These are phyloP conservation scores for Ochetophila trinervis DNA, from an alignment of 306 rosid species.

Conservation along the genomic window DNA sequence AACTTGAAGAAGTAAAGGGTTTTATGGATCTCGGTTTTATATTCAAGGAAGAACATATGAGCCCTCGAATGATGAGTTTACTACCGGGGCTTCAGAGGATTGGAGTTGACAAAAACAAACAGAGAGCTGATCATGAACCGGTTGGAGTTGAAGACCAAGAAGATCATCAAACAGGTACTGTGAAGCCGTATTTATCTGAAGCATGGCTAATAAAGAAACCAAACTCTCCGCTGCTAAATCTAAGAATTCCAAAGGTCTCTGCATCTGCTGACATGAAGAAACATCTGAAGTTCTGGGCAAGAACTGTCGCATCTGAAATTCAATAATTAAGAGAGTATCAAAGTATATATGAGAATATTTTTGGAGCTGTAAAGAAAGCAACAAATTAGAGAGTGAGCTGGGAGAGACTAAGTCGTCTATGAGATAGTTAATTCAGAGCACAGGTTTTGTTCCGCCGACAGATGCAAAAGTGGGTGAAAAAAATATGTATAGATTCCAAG, in stretches of 20 bases:
- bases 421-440: too few relatives aligned
- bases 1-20: conserved; percentile 83
- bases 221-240: conserved; percentile 55
- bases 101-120: conserved; percentile 10
- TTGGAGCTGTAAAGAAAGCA: too few relatives aligned
- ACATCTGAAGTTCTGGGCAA: conserved; percentile 68
- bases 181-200: conserved; percentile 81
- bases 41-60: conserved; percentile 53
- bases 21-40: conserved; percentile 79
- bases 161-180: conserved; percentile 18
- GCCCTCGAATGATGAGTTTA: conserved; percentile 58
- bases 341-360: background rate
- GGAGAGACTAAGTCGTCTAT: too few relatives aligned
- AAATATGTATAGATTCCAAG: too few relatives aligned
- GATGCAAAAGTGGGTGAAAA: too few relatives aligned
- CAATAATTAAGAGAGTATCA: conserved; percentile 6
- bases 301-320: conserved; percentile 68
- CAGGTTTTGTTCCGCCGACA: too few relatives aligned
- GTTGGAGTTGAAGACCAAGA: background rate
- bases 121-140: conserved; percentile 7
- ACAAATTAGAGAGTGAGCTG: too few relatives aligned
- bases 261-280: conserved; percentile 70
- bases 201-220: conserved; percentile 79
- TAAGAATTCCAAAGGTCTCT: conserved; percentile 49
- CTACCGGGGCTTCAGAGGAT: conserved; percentile 78